phyloP scores from a whole-genome alignment of 352 stramenopile genomes.

The Pythium oligandrum region DNA sequence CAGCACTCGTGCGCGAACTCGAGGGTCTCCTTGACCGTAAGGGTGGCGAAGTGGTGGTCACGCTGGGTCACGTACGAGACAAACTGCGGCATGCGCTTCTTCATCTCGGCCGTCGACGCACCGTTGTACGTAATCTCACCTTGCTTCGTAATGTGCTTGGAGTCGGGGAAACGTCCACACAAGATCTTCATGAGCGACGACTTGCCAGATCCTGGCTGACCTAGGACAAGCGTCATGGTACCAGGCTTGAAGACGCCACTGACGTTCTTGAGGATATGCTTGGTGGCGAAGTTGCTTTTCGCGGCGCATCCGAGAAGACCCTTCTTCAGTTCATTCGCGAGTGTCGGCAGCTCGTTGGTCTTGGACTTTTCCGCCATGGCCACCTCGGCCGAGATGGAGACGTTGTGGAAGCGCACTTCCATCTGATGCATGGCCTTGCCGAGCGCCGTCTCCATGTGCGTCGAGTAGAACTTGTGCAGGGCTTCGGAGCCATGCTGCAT shows the following conservation, averaged over 20 bases:
- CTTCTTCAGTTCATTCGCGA: slow-evolving; percentile 20
- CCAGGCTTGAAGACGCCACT: too few species aligned
- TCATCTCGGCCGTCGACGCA: too few species aligned
- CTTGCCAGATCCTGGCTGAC: too few species aligned
- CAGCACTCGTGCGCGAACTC: slow-evolving; percentile 33
- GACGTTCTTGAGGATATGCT: slow-evolving; percentile 34
- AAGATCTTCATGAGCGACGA: too few species aligned
- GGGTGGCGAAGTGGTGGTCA: slow-evolving; percentile 26
- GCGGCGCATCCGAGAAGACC: slow-evolving; percentile 9
- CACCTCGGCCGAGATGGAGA: slow-evolving; percentile 29
- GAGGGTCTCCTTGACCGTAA: slow-evolving; percentile 44
- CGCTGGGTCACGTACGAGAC: too few species aligned
- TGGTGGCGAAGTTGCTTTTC: slow-evolving; percentile 27
- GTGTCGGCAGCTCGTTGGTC: slow-evolving; percentile 15
- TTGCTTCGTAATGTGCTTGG: slow-evolving; percentile 25
- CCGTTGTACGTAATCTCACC: too few species aligned
- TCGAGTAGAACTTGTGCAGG: slow-evolving; percentile 26
- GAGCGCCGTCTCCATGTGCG: slow-evolving; percentile 21
- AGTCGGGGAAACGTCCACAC: slow-evolving; percentile 26
- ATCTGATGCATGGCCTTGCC: slow-evolving; percentile 28
- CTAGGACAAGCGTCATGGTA: too few species aligned
- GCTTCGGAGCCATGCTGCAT: slow-evolving; percentile 18
- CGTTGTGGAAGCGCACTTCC: slow-evolving; percentile 36
- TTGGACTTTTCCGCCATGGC: slow-evolving; percentile 15
- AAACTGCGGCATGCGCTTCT: too few species aligned